Percentiles rank a stretch among this genome's conserved stretches.
These are phyloP conservation scores for Xylariaceae sp. DNA, from an alignment of 2,329 filamentous ascomycete genomes.

Conservation along the genomic window DNA sequence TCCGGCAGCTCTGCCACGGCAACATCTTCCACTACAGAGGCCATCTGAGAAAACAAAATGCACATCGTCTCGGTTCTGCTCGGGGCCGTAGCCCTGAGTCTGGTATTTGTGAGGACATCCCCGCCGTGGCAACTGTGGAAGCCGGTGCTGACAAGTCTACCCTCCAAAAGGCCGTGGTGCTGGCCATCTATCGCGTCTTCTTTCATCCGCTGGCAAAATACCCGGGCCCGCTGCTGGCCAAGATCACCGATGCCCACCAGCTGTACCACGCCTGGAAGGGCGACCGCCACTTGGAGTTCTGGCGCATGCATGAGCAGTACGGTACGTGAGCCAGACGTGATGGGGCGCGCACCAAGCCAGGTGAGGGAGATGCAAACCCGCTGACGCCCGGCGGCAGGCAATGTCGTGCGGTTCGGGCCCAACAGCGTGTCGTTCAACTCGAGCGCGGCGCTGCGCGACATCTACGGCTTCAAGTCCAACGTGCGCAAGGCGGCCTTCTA, in stretches of 20 bases:
- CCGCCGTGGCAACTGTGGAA: not conserved
- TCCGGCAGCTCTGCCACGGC: too few species aligned
- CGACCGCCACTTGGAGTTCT: constrained; percentile 66
- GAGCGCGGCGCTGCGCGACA: constrained; percentile 56
- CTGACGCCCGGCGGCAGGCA: constrained; percentile 31
- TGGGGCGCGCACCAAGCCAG: not conserved
- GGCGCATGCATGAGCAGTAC: constrained; percentile 63
- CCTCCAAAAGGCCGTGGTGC: not conserved
- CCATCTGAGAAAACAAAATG: too few species aligned
- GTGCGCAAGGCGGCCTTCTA: constrained; percentile 66
- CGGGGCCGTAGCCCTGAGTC: constrained; percentile 3
- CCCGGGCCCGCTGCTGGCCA: constrained; percentile 56
- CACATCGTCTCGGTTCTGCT: constrained; percentile 8
- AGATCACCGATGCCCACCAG: constrained; percentile 56
- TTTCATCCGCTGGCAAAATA: constrained; percentile 60
- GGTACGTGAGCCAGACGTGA: too few species aligned
- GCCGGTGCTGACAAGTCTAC: not conserved
- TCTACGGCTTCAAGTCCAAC: constrained; percentile 57
- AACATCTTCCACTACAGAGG: too few species aligned
- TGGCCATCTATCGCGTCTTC: constrained; percentile 45
- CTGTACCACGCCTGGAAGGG: constrained; percentile 70
- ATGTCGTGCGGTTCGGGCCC: constrained; percentile 69
- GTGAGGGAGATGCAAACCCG: constrained; percentile 1
- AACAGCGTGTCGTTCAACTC: constrained; percentile 74
- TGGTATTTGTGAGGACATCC: constrained; percentile 12